phyloP scores from a whole-genome alignment of 2,329 filamentous ascomycete species.

The Pyricularia grisea region DNA sequence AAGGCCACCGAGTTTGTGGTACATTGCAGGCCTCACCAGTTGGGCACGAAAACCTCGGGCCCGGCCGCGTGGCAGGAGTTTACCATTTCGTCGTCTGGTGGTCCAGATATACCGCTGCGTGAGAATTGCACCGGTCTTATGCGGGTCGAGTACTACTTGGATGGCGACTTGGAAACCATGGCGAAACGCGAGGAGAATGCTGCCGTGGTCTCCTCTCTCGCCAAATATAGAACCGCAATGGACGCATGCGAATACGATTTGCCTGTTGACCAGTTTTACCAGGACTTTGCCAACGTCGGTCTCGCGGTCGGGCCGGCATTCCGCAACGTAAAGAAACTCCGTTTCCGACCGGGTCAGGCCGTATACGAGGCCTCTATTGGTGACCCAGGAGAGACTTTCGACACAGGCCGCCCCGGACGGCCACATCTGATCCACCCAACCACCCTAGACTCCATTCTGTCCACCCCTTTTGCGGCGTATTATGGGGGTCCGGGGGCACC shows the following conservation, averaged over 20 bases:
- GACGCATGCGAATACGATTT: background rate
- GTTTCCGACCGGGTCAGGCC: background rate
- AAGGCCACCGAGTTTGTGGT: conserved; percentile 14
- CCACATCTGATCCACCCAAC: conserved; percentile 25
- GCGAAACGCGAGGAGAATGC: background rate
- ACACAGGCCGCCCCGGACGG: background rate
- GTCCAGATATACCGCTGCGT: background rate
- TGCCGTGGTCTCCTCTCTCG: background rate
- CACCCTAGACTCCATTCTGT: conserved; percentile 23
- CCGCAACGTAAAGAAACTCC: background rate
- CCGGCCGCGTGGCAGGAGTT: conserved; percentile 9
- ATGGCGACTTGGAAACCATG: background rate
- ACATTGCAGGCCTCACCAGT: conserved; percentile 6
- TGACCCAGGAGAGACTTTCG: background rate
- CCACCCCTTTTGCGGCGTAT: background rate
- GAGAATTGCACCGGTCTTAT: conserved; percentile 8
- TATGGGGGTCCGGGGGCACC: background rate
- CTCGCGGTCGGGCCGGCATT: conserved; percentile 1
- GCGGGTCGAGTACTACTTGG: conserved; percentile 5
- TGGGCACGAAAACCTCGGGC: background rate
- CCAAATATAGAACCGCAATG: background rate
- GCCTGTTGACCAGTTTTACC: background rate
- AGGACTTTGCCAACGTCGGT: background rate
- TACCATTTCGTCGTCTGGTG: conserved; percentile 8
- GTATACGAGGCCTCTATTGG: background rate